These are phyloP conservation scores for Beauveria scarabaeidicola DNA, from an alignment of 2,329 filamentous ascomycete genomes.

Conservation along the genomic window DNA sequence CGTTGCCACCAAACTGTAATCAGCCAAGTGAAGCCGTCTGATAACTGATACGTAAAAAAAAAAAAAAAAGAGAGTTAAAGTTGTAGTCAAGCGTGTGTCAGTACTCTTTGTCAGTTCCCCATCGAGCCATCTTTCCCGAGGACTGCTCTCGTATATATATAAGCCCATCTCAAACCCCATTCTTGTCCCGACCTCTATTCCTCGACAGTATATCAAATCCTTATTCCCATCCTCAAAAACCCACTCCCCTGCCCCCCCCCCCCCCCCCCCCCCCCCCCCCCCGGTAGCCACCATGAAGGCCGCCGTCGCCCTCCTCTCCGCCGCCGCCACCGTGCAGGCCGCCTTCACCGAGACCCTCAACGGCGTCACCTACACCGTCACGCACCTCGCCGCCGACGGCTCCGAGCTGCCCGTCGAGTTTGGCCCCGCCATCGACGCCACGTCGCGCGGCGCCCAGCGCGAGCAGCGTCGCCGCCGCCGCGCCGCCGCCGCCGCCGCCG, in stretches of 20 bases:
- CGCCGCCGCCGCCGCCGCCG: constrained; percentile 22
- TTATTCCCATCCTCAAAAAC: background rate
- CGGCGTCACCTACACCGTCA: constrained; percentile 8
- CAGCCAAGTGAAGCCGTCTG: background rate
- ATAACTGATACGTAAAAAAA: constrained; percentile 1
- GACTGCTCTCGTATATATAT: background rate
- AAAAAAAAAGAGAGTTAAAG: no score
- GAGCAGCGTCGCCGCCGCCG: constrained; percentile 23
- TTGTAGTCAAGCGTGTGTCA: background rate
- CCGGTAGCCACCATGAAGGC: background rate
- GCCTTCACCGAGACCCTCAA: constrained; percentile 1
- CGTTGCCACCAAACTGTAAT: no score
- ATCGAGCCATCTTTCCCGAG: background rate
- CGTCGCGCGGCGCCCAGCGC: background rate
- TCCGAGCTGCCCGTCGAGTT: constrained; percentile 6
- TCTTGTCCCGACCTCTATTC: background rate
- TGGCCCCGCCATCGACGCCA: background rate
- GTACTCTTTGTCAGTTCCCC: background rate
- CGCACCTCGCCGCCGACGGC: constrained; percentile 1
- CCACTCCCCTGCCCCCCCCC: background rate
- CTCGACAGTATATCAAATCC: background rate
- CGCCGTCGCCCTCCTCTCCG: background rate
- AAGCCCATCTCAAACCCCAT: background rate
- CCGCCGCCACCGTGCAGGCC: background rate
- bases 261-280: no score